These are phyloP conservation scores for Colletotrichum truncatum DNA, from an alignment of 2,329 filamentous ascomycete species.

Conservation along the genomic window DNA sequence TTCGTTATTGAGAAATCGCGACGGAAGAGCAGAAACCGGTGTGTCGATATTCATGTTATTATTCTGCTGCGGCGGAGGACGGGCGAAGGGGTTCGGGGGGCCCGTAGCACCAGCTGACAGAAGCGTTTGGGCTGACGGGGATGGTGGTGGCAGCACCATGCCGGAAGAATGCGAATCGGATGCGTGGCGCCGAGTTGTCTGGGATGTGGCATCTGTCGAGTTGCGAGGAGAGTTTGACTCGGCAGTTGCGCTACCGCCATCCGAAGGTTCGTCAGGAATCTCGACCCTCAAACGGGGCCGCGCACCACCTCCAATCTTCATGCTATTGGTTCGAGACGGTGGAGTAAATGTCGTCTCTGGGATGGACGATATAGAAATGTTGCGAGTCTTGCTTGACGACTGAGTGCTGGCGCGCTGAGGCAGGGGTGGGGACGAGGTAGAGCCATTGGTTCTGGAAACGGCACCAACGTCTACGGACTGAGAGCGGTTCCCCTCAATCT, in stretches of 20 bases:
- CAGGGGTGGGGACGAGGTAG: constrained; percentile 64
- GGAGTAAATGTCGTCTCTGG: constrained; percentile 73
- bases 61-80: constrained; percentile 79
- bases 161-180: constrained; percentile 65
- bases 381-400: constrained; percentile 56
- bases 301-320: constrained; percentile 71
- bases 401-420: constrained; percentile 60
- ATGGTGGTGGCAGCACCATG: constrained; percentile 90
- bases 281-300: constrained; percentile 90
- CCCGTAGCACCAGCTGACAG: constrained; percentile 91
- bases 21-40: constrained; percentile 93
- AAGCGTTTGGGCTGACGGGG: constrained; percentile 85
- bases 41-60: constrained; percentile 63
- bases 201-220: constrained; percentile 66
- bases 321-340: constrained; percentile 81
- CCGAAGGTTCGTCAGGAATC: constrained; percentile 91
- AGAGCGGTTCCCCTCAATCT: constrained; percentile 54
- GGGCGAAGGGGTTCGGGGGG: constrained; percentile 94
- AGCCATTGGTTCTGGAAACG: constrained; percentile 58
- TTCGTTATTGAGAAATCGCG: constrained; percentile 87
- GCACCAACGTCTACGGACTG: constrained; percentile 72
- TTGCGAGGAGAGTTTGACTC: constrained; percentile 74
- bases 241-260: constrained; percentile 76
- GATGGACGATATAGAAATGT: constrained; percentile 67
- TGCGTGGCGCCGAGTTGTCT: constrained; percentile 56